phyloP scores from a whole-genome alignment of 2,329 filamentous ascomycete genomes.

The Ophiostoma pallidulum region DNA sequence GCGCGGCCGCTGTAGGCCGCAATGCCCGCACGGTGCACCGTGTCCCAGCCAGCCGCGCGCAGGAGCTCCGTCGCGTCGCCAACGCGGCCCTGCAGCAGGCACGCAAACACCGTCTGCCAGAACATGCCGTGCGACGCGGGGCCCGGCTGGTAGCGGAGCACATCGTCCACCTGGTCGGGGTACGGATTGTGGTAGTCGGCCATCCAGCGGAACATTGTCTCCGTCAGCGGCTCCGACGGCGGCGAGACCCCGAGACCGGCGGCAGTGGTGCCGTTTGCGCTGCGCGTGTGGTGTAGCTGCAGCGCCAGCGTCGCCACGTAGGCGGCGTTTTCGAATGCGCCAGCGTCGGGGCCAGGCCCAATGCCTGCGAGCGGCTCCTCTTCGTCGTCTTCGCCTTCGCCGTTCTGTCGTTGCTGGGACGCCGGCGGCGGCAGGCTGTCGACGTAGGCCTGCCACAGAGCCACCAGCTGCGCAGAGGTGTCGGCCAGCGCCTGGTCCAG shows the following conservation, averaged over 20 bases:
- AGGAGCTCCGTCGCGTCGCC: slow-evolving; percentile 57
- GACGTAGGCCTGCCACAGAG: slow-evolving; percentile 47
- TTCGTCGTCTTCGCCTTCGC: slow-evolving; percentile 25
- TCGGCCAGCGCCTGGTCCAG: slow-evolving; percentile 48
- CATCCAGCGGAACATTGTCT: slow-evolving; percentile 76
- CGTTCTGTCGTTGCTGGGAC: neutral
- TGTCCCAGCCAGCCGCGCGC: slow-evolving; percentile 65
- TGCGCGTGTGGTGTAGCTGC: slow-evolving; percentile 62
- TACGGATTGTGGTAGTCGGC: slow-evolving; percentile 65
- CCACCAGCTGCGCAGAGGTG: slow-evolving; percentile 41
- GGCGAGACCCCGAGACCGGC: slow-evolving; percentile 25
- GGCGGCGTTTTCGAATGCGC: slow-evolving; percentile 63
- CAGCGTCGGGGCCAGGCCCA: slow-evolving; percentile 52
- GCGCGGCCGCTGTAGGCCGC: slow-evolving; percentile 64
- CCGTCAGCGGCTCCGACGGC: slow-evolving; percentile 50
- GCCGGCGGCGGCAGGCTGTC: slow-evolving; percentile 28
- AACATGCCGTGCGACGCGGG: slow-evolving; percentile 69
- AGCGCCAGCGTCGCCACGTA: slow-evolving; percentile 73
- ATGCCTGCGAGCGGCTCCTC: slow-evolving; percentile 52
- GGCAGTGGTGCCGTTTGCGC: slow-evolving; percentile 26
- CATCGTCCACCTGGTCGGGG: slow-evolving; percentile 53
- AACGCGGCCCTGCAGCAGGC: slow-evolving; percentile 67
- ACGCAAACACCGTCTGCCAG: slow-evolving; percentile 74
- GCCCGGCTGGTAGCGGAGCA: slow-evolving; percentile 57
- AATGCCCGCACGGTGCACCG: slow-evolving; percentile 59